Evolutionary conservation across 441 rosid species (phyloP), one percentile per base, ranked within the genome.

Genomic region (Metrosideros polymorpha): DNA sequence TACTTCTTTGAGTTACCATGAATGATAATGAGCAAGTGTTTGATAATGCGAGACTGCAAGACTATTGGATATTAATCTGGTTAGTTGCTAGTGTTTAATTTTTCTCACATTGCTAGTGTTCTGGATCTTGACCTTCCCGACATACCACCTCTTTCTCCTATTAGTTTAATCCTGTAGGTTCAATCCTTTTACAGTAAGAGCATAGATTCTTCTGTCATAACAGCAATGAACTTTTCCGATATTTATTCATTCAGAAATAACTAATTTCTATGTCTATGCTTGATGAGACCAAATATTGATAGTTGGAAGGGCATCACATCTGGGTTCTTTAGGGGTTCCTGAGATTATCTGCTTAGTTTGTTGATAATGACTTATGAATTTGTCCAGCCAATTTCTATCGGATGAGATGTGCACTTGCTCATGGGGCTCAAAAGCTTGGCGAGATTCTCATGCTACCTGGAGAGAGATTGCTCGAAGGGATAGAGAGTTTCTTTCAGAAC

Each of bases 351-450:
- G 82, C 52, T 86, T 47, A 63, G n/a, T 42, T 85, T 25, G n/a
- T 86, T 27, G 83, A 43, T 14, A 53, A 82, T 83, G 45, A 86
- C 54, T 57, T 25, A 17, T 50, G 29, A n/a, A 87, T 76, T 53
- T 57, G 87, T 85, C 82, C 89, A 98, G 99, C 96, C 87, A 96
- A 93, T 91, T 91, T 93, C 89, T 89, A 91, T 85, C 92, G 99
- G 57, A 89, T 96, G 84, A 92, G 85, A 91, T 91, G 90, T 88
- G 99, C 98, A 61, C 89, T 96, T 88, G 82, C 91, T 52, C 84
- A 89, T 86, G 96, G 98, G 83, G 94, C 94, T 83, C 90, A 85
- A 88, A 93, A 85, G 84, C 97, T 98, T 29, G 61, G 90, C 77
- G 94, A 92, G 87, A 89, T 96, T 86, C 93, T 98, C 76, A 53